Evolutionary conservation across 2,329 filamentous ascomycete species (phyloP), one percentile per base, ranked within the genome.

Genomic region (Lasiodiplodia hormozganensis): DNA sequence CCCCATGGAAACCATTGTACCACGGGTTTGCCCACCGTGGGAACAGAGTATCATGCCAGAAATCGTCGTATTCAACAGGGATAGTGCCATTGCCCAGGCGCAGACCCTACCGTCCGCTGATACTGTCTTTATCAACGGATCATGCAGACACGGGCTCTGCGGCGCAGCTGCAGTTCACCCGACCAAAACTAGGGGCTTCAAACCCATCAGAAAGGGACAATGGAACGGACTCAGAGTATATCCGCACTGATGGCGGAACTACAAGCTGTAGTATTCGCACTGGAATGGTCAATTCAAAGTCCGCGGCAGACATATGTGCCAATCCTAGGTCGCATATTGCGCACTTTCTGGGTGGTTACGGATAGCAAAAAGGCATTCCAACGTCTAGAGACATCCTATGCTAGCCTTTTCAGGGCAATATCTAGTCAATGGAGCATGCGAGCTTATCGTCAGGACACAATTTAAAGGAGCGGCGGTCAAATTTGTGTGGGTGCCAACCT

Each of bases 1-100:
- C 34, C 56, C 34, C 18, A 58, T 58, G 38, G 56, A 58, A n/a
- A 58, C 56, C 28, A 54, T 54, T 11, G 52, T 54, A 54, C 52
- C 52, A n/a, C 28, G 52, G 52, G 28, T 8, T n/a, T 25, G 28
- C 18, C 52, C 52, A n/a, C 25, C 52, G 14, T 54, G 25, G 52
- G 52, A 54, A 25, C 12, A 11, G 23, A 25, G 28, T 54, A 54
- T 54, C 52, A 14, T 12, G 25, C 52, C 52, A 54, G 28, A 54
- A 31, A 54, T 54, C 52, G 18, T 18, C 25, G 28, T 54, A 2
- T 31, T 25, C 52, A 8, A 31, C 18, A 14, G 52, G 52, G 52
- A 54, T 14, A 54, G 52, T n/a, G 52, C 12, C 1, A n/a, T 31
- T 12, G 23, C 52, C 28, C 23, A 54, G 52, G 10, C 25, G 28